Conservation (phyloP, 2,329 filamentous ascomycete genomes). For the Thelonectria rubi region DNA sequence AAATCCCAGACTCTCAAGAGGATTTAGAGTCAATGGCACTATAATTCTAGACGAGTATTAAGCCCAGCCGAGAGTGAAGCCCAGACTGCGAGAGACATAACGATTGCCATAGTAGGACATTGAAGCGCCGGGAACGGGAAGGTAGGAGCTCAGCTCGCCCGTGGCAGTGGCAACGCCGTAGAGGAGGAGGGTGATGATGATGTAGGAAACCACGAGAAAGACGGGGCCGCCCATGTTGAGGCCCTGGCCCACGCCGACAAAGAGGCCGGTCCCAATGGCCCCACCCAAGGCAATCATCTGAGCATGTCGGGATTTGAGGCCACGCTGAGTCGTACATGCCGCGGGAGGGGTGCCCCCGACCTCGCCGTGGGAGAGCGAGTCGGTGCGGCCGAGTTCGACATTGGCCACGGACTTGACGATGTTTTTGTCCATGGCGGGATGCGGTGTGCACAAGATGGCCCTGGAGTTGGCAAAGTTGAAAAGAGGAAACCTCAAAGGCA, state of each 20-base stretch:
- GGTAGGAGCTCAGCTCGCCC: slow-evolving; percentile 44
- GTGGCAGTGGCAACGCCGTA: slow-evolving; percentile 62
- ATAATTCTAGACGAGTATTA: too few species aligned
- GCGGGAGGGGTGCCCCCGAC: slow-evolving; percentile 11
- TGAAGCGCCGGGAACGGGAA: slow-evolving; percentile 34
- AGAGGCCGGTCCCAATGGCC: slow-evolving; percentile 10
- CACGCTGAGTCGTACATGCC: slow-evolving; percentile 7
- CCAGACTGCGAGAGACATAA: slow-evolving; percentile 43
- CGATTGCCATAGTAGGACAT: slow-evolving; percentile 38
- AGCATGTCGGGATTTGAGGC: slow-evolving; percentile 11
- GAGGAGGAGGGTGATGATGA: slow-evolving; percentile 62
- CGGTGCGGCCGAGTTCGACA: slow-evolving; percentile 9
- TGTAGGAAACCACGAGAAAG: slow-evolving; percentile 56
- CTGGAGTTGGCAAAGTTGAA: neutral
- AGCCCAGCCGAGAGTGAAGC: slow-evolving; percentile 54
- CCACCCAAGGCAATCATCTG: slow-evolving; percentile 11
- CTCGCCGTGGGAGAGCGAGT: slow-evolving; percentile 17
- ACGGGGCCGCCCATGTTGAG: slow-evolving; percentile 44
- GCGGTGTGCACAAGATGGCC: neutral
- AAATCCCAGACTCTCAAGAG: too few species aligned
- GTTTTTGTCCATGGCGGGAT: slow-evolving; percentile 20
- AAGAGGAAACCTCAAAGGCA: neutral
- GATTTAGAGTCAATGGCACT: too few species aligned
- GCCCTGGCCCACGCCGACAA: neutral
- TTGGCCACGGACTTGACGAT: slow-evolving; percentile 8